A percentile compares a stretch with the other conserved stretches of the same genome.
Evolutionary conservation across 805 yeast genomes (phyloP).

Genomic region (Saitoella complicata): DNA sequence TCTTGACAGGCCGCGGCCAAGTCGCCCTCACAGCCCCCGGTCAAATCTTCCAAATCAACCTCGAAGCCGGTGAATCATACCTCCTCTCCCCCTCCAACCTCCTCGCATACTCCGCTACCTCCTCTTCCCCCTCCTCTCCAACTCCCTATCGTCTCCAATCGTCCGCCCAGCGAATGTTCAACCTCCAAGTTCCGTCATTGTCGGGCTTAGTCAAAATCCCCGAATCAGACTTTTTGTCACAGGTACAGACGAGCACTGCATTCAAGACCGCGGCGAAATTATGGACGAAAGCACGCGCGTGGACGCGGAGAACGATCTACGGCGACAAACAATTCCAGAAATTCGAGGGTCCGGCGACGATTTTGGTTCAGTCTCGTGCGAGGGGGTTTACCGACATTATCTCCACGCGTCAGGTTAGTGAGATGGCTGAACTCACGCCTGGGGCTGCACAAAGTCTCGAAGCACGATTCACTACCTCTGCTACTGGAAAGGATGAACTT

Average conservation of each 20-base stretch:
- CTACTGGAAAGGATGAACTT: neutral
- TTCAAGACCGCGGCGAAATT: slow-evolving; percentile 2
- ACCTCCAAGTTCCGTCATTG: slow-evolving; percentile 7
- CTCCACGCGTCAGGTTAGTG: slow-evolving; percentile 13
- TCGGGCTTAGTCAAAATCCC: slow-evolving; percentile 1
- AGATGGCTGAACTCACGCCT: slow-evolving; percentile 7
- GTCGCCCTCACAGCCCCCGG: slow-evolving; percentile 28
- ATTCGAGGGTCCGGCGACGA: slow-evolving; percentile 18
- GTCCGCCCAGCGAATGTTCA: slow-evolving; percentile 5
- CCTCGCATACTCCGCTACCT: slow-evolving; percentile 25
- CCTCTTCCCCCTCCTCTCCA: slow-evolving; percentile 11
- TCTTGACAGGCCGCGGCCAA: slow-evolving; percentile 30
- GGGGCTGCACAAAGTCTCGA: slow-evolving; percentile 6
- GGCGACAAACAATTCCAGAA: slow-evolving; percentile 15
- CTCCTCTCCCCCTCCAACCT: slow-evolving; percentile 26
- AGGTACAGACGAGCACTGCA: neutral
- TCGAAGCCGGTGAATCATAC: slow-evolving; percentile 27
- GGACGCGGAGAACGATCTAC: slow-evolving; percentile 14
- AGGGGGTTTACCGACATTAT: slow-evolving; percentile 14
- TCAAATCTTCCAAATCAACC: slow-evolving; percentile 24
- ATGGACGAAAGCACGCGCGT: slow-evolving; percentile 5
- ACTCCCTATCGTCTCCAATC: slow-evolving; percentile 11
- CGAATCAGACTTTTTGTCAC: slow-evolving; percentile 1
- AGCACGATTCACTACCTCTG: slow-evolving; percentile 1
- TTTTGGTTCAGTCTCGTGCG: slow-evolving; percentile 17